Evolutionary conservation across 2,329 filamentous ascomycete species (phyloP).

Genomic region (Cladosporium sp.): DNA sequence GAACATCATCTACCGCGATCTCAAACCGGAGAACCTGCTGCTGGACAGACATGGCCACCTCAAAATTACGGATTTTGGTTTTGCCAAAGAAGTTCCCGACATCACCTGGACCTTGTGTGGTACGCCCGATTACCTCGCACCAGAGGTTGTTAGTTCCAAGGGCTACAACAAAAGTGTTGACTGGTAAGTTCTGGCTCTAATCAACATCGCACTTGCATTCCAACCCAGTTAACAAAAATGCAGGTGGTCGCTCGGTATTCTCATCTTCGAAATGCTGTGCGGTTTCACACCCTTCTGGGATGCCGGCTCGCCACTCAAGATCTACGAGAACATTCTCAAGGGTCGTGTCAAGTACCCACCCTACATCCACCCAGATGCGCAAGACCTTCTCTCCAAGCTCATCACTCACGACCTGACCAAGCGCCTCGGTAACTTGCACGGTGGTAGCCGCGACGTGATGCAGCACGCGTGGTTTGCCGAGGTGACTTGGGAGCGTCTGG

Average conservation of each 20-base stretch:
- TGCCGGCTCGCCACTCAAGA: conserved; percentile 94
- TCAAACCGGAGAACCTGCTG: conserved; percentile 88
- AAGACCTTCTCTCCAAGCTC: conserved; percentile 84
- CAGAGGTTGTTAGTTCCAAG: conserved; percentile 97
- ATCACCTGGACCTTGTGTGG: conserved; percentile 99
- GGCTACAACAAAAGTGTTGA: conserved; percentile 99
- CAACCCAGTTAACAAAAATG: conserved; percentile 7
- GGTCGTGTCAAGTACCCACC: conserved; percentile 94
- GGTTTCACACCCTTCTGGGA: conserved; percentile 99
- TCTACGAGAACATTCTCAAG: conserved; percentile 98
- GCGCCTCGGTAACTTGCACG: conserved; percentile 87
- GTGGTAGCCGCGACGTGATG: conserved; percentile 87
- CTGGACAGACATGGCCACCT: conserved; percentile 74
- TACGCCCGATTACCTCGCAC: conserved; percentile 94
- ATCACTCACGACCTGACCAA: conserved; percentile 96
- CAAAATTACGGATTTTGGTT: conserved; percentile 89
- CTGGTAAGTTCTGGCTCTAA: conserved; percentile 60
- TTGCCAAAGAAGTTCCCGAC: conserved; percentile 95
- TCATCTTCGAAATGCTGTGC: conserved; percentile 99
- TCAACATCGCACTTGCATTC: background rate
- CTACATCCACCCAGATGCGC: conserved; percentile 90
- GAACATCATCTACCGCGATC: conserved; percentile 95
- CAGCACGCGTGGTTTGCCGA: conserved; percentile 94
- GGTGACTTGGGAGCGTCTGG: conserved; percentile 93
- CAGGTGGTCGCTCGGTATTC: conserved; percentile 96